These are phyloP conservation scores for Metrosideros polymorpha DNA, from an alignment of 441 rosid species.

Conservation along the genomic window DNA sequence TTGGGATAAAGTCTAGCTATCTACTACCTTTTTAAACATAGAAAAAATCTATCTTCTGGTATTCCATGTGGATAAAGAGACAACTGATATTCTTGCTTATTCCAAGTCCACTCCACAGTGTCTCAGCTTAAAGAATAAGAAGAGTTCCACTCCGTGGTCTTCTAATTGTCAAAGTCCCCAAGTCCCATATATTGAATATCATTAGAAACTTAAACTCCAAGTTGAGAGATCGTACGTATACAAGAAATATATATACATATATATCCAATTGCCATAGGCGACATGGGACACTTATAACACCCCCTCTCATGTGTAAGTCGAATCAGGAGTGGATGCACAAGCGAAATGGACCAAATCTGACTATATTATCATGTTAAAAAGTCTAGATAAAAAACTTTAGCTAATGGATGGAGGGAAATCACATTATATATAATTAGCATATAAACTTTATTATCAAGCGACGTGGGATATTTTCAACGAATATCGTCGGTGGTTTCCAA, in stretches of 20 bases:
- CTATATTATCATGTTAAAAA: background rate
- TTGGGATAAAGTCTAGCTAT: background rate
- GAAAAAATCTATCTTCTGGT: background rate
- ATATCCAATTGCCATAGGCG: accelerated
- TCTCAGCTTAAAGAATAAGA: background rate
- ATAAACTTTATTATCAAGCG: background rate
- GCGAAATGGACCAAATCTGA: background rate
- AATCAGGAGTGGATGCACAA: background rate
- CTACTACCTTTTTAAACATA: background rate
- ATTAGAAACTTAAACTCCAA: background rate
- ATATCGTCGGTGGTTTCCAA: background rate
- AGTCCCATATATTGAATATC: background rate
- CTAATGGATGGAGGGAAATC: background rate
- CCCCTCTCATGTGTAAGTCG: accelerated
- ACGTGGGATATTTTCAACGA: background rate
- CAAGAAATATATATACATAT: background rate
- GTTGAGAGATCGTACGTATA: background rate
- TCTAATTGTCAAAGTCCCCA: background rate
- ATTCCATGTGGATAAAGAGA: background rate
- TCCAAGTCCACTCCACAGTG: background rate
- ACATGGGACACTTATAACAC: background rate
- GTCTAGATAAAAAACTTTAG: accelerated
- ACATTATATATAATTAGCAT: background rate
- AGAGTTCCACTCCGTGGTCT: background rate
- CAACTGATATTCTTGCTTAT: background rate